Percentiles rank a stretch among this genome's conserved stretches.
Conservation (phyloP, 495 filamentous ascomycete genomes). For the Tuber magnatum region DNA sequence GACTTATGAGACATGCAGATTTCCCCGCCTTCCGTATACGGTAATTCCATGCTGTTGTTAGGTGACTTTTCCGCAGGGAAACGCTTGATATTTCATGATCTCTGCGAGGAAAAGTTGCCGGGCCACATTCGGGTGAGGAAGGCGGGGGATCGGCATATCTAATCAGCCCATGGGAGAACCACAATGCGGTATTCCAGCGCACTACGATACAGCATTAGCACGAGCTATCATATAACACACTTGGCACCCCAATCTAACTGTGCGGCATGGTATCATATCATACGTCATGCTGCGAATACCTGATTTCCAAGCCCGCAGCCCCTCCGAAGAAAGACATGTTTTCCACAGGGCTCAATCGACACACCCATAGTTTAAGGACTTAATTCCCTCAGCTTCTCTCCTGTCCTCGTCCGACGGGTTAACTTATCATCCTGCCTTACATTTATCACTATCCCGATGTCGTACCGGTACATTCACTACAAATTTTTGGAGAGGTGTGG, state of each 20-base stretch:
- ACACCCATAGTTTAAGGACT: neutral
- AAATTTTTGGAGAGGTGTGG: neutral
- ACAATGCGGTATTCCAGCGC: neutral
- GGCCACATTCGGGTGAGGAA: too few species aligned
- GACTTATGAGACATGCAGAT: too few species aligned
- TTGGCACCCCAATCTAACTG: too few species aligned
- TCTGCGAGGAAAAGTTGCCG: too few species aligned
- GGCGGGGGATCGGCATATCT: too few species aligned
- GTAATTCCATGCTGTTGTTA: too few species aligned
- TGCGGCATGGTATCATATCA: neutral
- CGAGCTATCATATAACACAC: neutral
- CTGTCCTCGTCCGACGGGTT: neutral
- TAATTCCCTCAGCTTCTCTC: neutral
- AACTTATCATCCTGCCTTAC: neutral
- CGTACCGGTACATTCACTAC: neutral
- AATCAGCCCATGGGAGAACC: too few species aligned
- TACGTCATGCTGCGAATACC: neutral
- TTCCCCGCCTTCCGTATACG: too few species aligned
- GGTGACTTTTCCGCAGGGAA: too few species aligned
- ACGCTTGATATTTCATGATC: too few species aligned
- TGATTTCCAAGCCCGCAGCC: neutral
- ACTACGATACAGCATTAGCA: neutral
- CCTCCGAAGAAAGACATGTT: neutral
- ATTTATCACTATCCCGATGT: neutral
- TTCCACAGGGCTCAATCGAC: neutral